Evolutionary conservation across 306 rosid genomes (phyloP), one percentile per base, ranked within the genome.

Genomic region (Citrullus mucosospermus): DNA sequence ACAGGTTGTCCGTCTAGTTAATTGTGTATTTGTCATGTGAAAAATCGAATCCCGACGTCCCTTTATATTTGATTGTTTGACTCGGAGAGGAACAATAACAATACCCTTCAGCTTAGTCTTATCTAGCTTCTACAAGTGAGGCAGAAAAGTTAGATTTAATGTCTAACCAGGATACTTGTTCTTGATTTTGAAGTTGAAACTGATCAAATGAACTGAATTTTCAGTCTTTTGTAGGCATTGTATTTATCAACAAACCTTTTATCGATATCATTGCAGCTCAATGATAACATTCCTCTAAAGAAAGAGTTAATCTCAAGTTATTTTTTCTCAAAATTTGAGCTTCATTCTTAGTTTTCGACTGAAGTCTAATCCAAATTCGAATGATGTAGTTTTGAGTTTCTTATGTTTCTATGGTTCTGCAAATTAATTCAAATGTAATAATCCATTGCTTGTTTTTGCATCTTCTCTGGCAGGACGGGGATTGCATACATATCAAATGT

Each of bases 401-500:
- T 51, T 30, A 51, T 32, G 14, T 9, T 53, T 51, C 8, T 2
- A 15, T 10, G 43, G 46, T 73, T 28, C 43, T 46, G 25, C 30
- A 48, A 57, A 46, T 72, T 7, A 72, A 50, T 28, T 25, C 13
- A 50, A 72, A 48, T 46, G 76, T 14, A 44, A 46, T 7, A 20
- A 70, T 30, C 59, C 39, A 25, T 51, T 50, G 58, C 28, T 50
- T 30, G 41, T 53, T 30, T 10, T 32, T 60, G 43, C 6, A 36
- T 43, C 13, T 79, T 80, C 58, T 18, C 59, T 76, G 80, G 70
- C 81, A 96, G 99, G 91, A 91, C 96, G 9, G 99, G 99, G 81
- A 82, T 96, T 85, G 99, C 99, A 60, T 96, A 96, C 81, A 85
- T 96, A 80, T 92, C 99, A 30, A 96, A 92, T 54, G 99, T 96